A percentile compares a stretch with the other conserved stretches of the same genome.
These are phyloP conservation scores for Trametes polyzona DNA, from an alignment of 1,284 basidiomycete species.

Conservation along the genomic window DNA sequence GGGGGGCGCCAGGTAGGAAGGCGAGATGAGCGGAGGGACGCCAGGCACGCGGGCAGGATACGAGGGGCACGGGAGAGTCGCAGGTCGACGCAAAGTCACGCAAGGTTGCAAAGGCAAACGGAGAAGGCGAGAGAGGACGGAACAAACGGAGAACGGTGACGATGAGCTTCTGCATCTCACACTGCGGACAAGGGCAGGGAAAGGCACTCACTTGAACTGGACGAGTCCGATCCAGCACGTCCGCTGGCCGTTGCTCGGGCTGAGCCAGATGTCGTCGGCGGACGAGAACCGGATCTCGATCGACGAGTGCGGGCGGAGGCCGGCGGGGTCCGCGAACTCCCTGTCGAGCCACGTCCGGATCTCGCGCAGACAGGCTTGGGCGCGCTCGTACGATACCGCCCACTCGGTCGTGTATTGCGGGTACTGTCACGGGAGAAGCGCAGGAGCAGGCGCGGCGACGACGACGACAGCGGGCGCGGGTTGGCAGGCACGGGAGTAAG, in stretches of 20 bases:
- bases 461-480: too few relatives aligned
- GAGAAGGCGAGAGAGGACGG: constrained; percentile 5
- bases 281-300: constrained; percentile 93
- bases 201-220: constrained; percentile 80
- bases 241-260: constrained; percentile 79
- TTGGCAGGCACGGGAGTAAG: constrained; percentile 4
- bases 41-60: background rate
- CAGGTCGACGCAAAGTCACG: background rate
- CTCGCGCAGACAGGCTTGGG: constrained; percentile 72
- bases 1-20: background rate
- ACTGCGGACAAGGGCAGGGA: background rate
- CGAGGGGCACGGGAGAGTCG: background rate
- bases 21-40: background rate
- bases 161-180: constrained; percentile 9
- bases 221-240: constrained; percentile 97
- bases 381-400: constrained; percentile 79
- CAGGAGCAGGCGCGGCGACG: constrained; percentile 3
- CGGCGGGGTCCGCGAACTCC: constrained; percentile 69
- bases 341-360: constrained; percentile 76
- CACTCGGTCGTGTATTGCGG: constrained; percentile 93
- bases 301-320: constrained; percentile 89
- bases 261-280: constrained; percentile 92
- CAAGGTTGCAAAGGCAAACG: background rate
- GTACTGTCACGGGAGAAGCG: constrained; percentile 54
- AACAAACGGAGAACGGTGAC: constrained; percentile 5